These are phyloP conservation scores for Sicyos baderoa DNA, from an alignment of 306 rosid genomes.

Conservation along the genomic window DNA sequence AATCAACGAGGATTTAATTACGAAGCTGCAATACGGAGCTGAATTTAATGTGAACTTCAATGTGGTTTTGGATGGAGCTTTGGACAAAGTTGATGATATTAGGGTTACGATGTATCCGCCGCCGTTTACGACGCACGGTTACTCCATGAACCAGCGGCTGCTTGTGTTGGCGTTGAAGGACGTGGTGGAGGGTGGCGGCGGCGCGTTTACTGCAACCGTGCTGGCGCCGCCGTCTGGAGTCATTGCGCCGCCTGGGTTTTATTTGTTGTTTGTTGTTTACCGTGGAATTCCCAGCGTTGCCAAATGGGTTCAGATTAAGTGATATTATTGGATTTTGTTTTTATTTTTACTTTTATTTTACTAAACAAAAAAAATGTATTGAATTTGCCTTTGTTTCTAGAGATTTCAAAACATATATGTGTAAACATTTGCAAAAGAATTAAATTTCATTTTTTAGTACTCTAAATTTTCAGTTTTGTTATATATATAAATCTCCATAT, in stretches of 20 bases:
- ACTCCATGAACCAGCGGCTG: slow-evolving; percentile 67
- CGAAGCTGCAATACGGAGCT: slow-evolving; percentile 17
- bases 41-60: slow-evolving; percentile 25
- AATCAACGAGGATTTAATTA: slow-evolving; percentile 5
- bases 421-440: no score
- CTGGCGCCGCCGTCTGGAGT: slow-evolving; percentile 37
- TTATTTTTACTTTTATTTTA: no score
- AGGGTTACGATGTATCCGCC: slow-evolving; percentile 56
- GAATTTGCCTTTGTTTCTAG: no score
- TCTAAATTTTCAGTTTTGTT: no score
- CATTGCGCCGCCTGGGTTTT: slow-evolving; percentile 69
- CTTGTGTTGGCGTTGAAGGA: slow-evolving; percentile 25
- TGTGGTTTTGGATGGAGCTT: background rate
- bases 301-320: slow-evolving; percentile 48
- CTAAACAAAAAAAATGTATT: background rate
- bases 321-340: background rate
- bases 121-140: slow-evolving; percentile 90
- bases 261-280: slow-evolving; percentile 54
- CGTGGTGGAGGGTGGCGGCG: background rate
- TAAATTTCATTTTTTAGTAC: no score
- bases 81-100: slow-evolving; percentile 24
- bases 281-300: slow-evolving; percentile 70
- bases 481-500: no score
- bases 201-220: slow-evolving; percentile 2
- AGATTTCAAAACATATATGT: no score